Base-by-base conservation (phyloP, 108 stramenopile species). In the Conticribra guillardii region DNA sequence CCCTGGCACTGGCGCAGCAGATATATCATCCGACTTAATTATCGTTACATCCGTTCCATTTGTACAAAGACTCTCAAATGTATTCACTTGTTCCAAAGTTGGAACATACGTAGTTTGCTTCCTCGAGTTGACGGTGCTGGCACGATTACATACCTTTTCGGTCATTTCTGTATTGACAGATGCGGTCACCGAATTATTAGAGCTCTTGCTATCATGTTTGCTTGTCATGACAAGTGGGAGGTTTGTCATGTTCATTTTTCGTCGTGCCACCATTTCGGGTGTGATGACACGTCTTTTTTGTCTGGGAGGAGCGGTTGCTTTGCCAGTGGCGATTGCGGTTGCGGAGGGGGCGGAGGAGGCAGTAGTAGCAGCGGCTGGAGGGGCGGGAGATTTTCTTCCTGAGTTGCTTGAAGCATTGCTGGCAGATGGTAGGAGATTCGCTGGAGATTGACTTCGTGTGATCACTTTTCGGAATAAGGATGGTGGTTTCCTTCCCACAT, bases 241-340 rank as follows among this genome's bases (percentile, higher is more conserved):
- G 33, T 65, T 65, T 30, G 32, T 65, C 8, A 54, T 31, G 33
- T 65, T 65, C 18, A 65, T 30, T 3, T 31, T 52, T 24, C 64
- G 51, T 15, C 64, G 64, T 52, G 49, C 51, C 22, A 65, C 64
- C 64, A 65, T 65, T 52, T 65, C 30, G 4, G 64, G 64, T 1
- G 64, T 65, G 50, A 65, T 65, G 2, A 65, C 30, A 4, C 52
- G 64, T 22, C 53, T 32, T 30, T 31, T 65, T 3, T 30, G 64
- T 1, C 15, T 11, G 5, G 15, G n/a, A 4, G 52, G 11, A 41
- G 37, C 37, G 11, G 37, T 9, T 41, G 37, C 37, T 41, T 11
- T 41, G 37, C 8, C 37, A 9, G 37, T 11, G 5, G 37, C 37
- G 37, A 11, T 41, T 5, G 37, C 37, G 11, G 11, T 41, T 5